Percentiles rank a stretch among this genome's conserved stretches.
These are phyloP conservation scores for Geranium incanum DNA, from an alignment of 441 rosid genomes.

Conservation along the genomic window DNA sequence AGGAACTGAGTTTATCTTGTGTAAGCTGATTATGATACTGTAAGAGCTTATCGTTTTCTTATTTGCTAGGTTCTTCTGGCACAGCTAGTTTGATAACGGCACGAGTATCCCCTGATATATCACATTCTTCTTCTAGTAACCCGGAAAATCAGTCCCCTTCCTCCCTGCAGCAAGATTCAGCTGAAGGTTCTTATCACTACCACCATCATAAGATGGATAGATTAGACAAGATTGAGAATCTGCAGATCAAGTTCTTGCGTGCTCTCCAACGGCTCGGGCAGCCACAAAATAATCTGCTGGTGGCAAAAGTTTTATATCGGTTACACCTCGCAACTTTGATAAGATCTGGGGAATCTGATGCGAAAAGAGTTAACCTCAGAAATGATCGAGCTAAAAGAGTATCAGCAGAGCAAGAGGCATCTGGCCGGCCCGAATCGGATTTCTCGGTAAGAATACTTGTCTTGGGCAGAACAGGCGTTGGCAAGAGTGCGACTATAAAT, in stretches of 20 bases:
- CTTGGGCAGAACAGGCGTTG: constrained; percentile 86
- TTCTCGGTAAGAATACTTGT: constrained; percentile 67
- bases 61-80: constrained; percentile 33
- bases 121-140: constrained; percentile 33
- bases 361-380: constrained; percentile 42
- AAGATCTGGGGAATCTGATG: constrained; percentile 63
- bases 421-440: constrained; percentile 58
- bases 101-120: constrained; percentile 27
- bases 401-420: constrained; percentile 64
- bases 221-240: constrained; percentile 52
- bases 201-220: constrained; percentile 29
- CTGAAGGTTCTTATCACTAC: constrained; percentile 33
- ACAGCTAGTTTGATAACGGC: constrained; percentile 14
- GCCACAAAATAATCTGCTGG: constrained; percentile 52
- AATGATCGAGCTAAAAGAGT: constrained; percentile 43
- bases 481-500: constrained; percentile 95
- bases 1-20: not conserved
- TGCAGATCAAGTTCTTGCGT: constrained; percentile 64
- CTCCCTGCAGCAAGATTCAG: constrained; percentile 1
- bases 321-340: constrained; percentile 64
- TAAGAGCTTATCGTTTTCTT: constrained; percentile 13
- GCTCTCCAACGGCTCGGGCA: constrained; percentile 57
- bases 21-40: constrained; percentile 4
- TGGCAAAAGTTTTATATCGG: constrained; percentile 73
- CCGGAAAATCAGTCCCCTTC: constrained; percentile 24